Base-by-base conservation (phyloP, 495 filamentous ascomycete species). In the Staphylotrichum longicolle region DNA sequence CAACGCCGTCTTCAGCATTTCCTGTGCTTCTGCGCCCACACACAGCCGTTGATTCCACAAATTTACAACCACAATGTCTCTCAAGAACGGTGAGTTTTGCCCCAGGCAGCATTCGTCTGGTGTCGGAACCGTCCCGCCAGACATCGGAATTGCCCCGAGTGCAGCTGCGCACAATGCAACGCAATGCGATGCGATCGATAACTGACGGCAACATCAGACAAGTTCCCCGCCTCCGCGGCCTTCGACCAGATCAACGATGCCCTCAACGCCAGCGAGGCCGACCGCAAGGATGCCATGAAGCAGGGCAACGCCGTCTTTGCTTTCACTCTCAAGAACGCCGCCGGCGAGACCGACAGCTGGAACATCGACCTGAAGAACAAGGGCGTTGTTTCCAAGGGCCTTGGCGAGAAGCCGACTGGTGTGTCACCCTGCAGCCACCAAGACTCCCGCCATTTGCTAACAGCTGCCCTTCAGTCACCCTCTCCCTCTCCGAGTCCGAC, bases 281-380 rank as follows among this genome's bases (percentile, higher is more conserved):
- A 90, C 76, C 86, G 87, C 68, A 90, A 95, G 78, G 87, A 91
- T 57, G 92, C 92, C 58, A 85, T 98, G 67, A 89, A 93, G 76
- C 84, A 90, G 70, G 91, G 86, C 72, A 89, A 88, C 69, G 91
- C 90, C 52, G 82, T 98, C 72, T 96, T 96, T 71, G 87, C 88
- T 40, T 98, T 98, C 79, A 90, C 83, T 56, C 76, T 98, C 61
- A 98, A 96, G 83, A 97, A 98, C 82, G 75, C 78, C 57, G 81
- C 82, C 27, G 91, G 89, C 60, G 83, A 90, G 76, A 86, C 85
- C 62, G 85, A 88, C 64, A 88, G 84, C 78, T 98, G 93, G 93
- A 83, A 93, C 80, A 92, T 98, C 70, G 94, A 98, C 75, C 83
- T 98, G 44, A 98, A 97, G 81, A 82, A 91, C 66, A 90, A 88